These are phyloP conservation scores for Nakazawaea populi DNA, from an alignment of 805 yeast genomes.

Conservation along the genomic window DNA sequence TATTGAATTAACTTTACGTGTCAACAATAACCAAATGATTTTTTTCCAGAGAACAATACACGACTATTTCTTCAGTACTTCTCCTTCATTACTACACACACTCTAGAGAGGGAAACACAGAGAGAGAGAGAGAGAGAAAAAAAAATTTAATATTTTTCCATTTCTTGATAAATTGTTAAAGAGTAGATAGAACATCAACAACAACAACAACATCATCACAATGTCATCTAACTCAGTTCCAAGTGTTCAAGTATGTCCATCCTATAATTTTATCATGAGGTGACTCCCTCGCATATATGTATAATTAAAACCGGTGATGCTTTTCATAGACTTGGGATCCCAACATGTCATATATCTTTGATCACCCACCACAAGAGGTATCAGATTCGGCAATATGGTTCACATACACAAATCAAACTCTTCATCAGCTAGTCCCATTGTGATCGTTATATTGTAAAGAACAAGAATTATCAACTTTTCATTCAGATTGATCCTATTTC, in stretches of 20 bases:
- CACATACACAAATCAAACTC: too few relatives aligned
- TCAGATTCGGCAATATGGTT: too few relatives aligned
- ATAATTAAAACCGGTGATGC: not conserved
- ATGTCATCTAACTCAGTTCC: constrained; percentile 33
- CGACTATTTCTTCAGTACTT: not conserved
- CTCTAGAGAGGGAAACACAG: not conserved
- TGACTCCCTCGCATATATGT: not conserved
- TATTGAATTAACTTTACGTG: not conserved
- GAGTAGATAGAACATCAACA: not conserved
- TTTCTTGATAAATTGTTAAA: too few relatives aligned
- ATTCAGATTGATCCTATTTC: too few relatives aligned
- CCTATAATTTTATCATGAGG: not conserved
- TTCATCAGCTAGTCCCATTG: too few relatives aligned
- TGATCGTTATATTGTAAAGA: too few relatives aligned
- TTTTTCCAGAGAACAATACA: not conserved
- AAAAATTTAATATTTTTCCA: not conserved
- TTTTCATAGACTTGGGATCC: too few relatives aligned
- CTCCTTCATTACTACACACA: not conserved
- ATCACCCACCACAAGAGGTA: too few relatives aligned
- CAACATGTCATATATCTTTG: too few relatives aligned
- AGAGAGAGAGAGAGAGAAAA: not conserved
- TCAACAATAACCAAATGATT: not conserved
- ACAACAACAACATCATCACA: not conserved
- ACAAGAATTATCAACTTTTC: too few relatives aligned
- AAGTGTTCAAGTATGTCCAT: constrained; percentile 79